phyloP scores from a whole-genome alignment of 1,139 yeast species.

The Saccharomycopsis hybrid region DNA sequence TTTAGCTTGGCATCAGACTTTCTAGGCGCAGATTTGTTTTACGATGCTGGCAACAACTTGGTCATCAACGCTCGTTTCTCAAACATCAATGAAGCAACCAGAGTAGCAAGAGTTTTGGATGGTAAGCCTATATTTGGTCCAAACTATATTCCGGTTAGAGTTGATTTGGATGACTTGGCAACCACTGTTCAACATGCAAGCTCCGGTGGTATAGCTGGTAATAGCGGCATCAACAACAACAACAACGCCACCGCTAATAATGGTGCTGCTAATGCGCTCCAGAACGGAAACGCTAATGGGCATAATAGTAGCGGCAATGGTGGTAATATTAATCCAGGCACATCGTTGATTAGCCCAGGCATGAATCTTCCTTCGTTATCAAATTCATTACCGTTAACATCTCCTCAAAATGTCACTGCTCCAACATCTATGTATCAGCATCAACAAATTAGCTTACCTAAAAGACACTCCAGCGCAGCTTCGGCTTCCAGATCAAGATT shows the following conservation, averaged over 20 bases:
- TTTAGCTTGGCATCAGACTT: constrained; percentile 80
- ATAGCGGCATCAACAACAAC: no score
- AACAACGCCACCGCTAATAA: not conserved
- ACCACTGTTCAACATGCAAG: constrained; percentile 23
- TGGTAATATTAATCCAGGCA: constrained; percentile 8
- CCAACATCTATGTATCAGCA: constrained; percentile 21
- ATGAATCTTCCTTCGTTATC: not conserved
- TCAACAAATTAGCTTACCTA: constrained; percentile 22
- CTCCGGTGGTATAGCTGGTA: no score
- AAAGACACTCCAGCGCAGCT: constrained; percentile 28
- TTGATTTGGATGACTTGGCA: constrained; percentile 32
- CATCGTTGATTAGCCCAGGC: constrained; percentile 5
- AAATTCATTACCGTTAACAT: constrained; percentile 14
- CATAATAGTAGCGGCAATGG: constrained; percentile 13
- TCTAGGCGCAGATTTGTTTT: constrained; percentile 51
- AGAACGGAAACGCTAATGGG: constrained; percentile 14
- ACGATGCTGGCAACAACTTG: constrained; percentile 27
- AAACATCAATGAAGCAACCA: constrained; percentile 24
- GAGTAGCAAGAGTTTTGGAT: constrained; percentile 29
- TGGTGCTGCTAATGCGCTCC: not conserved
- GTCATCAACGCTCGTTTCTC: constrained; percentile 23
- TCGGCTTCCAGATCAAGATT: constrained; percentile 62
- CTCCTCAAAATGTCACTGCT: constrained; percentile 20
- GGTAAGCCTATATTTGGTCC: constrained; percentile 57
- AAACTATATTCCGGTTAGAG: constrained; percentile 48